Evolutionary conservation across 495 filamentous ascomycete genomes (phyloP).

Genomic region (Tetracladium marchalianum): DNA sequence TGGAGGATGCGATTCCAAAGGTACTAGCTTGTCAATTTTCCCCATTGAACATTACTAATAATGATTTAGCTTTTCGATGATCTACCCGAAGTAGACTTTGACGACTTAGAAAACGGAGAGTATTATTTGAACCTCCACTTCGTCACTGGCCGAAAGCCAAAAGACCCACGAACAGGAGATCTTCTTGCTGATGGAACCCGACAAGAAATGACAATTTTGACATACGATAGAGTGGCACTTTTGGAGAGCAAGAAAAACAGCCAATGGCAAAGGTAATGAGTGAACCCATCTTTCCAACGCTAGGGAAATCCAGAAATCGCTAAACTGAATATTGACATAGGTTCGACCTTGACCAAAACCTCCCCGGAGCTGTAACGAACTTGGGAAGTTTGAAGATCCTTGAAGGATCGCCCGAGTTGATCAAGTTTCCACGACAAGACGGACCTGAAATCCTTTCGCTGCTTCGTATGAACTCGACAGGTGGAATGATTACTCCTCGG

Average conservation of each 20-base stretch:
- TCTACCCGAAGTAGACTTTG: conserved; percentile 10
- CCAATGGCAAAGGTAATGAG: conserved; percentile 11
- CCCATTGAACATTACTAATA: neutral
- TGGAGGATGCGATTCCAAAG: conserved; percentile 15
- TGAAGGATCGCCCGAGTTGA: too few species aligned
- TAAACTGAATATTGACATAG: too few species aligned
- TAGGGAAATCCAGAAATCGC: too few species aligned
- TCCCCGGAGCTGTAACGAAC: too few species aligned
- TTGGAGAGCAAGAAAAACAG: conserved; percentile 3
- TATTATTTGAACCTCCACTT: conserved; percentile 20
- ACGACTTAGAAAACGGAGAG: conserved; percentile 8
- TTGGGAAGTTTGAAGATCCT: too few species aligned
- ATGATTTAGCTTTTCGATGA: conserved; percentile 6
- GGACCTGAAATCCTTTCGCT: too few species aligned
- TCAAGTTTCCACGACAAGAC: too few species aligned
- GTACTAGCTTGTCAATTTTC: neutral
- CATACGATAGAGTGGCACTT: conserved; percentile 19
- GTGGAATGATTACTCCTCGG: too few species aligned
- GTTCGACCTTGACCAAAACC: too few species aligned
- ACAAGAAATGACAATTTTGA: conserved; percentile 18
- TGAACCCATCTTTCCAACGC: too few species aligned
- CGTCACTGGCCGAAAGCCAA: conserved; percentile 18
- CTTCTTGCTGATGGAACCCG: conserved; percentile 13
- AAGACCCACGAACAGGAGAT: conserved; percentile 13
- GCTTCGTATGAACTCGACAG: too few species aligned